These are phyloP conservation scores for Aspergillus viridinutans DNA, from an alignment of 2,329 filamentous ascomycete species.

Conservation along the genomic window DNA sequence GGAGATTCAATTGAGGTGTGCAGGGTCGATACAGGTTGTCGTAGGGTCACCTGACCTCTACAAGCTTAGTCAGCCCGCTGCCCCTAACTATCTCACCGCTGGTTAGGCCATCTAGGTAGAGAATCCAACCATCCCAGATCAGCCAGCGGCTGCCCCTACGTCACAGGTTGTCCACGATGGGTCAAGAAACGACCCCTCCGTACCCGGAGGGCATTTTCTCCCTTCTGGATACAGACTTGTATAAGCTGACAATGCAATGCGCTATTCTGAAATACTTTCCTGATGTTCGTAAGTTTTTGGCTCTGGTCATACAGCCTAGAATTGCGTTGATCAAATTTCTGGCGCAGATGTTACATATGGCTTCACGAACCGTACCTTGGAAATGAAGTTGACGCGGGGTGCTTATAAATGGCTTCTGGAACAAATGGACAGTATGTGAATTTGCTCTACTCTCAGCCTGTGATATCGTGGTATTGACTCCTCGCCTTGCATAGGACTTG, in stretches of 20 bases:
- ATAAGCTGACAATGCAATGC: constrained; percentile 99
- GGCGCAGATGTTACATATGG: constrained; percentile 71
- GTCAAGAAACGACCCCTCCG: constrained; percentile 21
- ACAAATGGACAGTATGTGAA: constrained; percentile 69
- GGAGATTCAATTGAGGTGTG: not conserved
- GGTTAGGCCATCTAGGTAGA: too few species aligned
- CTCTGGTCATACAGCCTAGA: too few species aligned
- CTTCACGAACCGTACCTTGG: constrained; percentile 91
- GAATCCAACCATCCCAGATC: too few species aligned
- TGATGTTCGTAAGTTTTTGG: constrained; percentile 47
- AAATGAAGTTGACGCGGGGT: constrained; percentile 80
- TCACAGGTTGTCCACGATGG: constrained; percentile 22
- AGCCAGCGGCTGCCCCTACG: too few species aligned
- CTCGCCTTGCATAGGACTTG: constrained; percentile 60
- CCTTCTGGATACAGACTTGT: constrained; percentile 79
- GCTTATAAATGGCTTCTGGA: constrained; percentile 81
- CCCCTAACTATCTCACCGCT: too few species aligned
- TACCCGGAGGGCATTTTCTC: constrained; percentile 69
- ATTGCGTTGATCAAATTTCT: constrained; percentile 4
- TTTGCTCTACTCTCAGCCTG: not conserved
- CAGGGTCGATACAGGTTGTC: not conserved
- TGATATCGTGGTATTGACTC: not conserved
- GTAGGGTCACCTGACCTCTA: too few species aligned
- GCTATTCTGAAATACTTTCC: constrained; percentile 91
- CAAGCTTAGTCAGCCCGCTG: too few species aligned